Evolutionary conservation across 2,329 filamentous ascomycete genomes (phyloP).

Genomic region (Orbilia quercus): DNA sequence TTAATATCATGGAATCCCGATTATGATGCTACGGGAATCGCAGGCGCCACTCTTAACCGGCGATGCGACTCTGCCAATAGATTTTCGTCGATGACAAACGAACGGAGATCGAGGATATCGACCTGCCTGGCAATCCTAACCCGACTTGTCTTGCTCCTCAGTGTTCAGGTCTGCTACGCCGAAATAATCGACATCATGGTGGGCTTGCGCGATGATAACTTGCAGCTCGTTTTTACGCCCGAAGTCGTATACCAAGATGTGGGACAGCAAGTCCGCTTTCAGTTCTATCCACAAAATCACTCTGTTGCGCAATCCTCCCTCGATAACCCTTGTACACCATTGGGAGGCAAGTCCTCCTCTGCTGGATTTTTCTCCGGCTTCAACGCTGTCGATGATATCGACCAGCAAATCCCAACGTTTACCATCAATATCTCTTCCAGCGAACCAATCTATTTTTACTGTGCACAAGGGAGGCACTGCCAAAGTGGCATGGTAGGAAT

Average conservation of each 20-base stretch:
- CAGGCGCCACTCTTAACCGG: constrained; percentile 11
- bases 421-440: constrained; percentile 76
- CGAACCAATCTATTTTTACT: constrained; percentile 82
- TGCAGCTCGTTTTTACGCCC: constrained; percentile 57
- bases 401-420: constrained; percentile 67
- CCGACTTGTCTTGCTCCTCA: constrained; percentile 17
- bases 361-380: constrained; percentile 75
- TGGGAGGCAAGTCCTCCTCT: constrained; percentile 61
- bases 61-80: constrained; percentile 15
- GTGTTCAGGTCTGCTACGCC: constrained; percentile 24
- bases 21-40: constrained; percentile 40
- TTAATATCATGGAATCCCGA: constrained; percentile 31
- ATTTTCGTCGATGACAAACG: background rate
- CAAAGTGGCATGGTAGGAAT: constrained; percentile 80
- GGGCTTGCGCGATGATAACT: constrained; percentile 29
- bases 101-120: constrained; percentile 1
- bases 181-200: constrained; percentile 49
- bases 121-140: constrained; percentile 3
- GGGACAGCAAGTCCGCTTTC: constrained; percentile 58
- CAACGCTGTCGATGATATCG: constrained; percentile 57
- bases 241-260: constrained; percentile 57
- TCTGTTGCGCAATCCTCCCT: constrained; percentile 83
- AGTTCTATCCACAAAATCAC: constrained; percentile 71
- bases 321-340: constrained; percentile 75
- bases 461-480: constrained; percentile 79